These are phyloP conservation scores for Galerina sulciceps DNA, from an alignment of 768 basidiomycete genomes.

Conservation along the genomic window DNA sequence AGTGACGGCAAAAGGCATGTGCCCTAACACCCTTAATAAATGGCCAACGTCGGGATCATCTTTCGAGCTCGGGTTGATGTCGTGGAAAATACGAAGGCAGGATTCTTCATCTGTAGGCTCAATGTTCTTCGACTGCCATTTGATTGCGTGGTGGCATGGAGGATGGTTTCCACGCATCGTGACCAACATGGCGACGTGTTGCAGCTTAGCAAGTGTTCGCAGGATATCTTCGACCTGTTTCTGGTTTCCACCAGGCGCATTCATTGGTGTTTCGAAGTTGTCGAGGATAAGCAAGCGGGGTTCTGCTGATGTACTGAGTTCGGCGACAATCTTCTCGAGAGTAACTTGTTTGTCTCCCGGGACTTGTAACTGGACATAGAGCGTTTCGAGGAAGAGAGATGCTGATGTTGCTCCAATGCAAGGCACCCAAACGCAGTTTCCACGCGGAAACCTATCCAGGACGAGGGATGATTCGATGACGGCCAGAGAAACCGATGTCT, in stretches of 20 bases:
- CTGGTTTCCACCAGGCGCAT: too few relatives aligned
- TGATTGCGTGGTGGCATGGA: slow-evolving; percentile 25
- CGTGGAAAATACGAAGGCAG: too few relatives aligned
- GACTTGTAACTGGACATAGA: too few relatives aligned
- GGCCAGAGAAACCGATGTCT: slow-evolving; percentile 22
- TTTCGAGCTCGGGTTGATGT: slow-evolving; percentile 14
- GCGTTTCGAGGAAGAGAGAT: too few relatives aligned
- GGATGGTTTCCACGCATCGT: slow-evolving; percentile 34
- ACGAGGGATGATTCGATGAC: slow-evolving; percentile 28
- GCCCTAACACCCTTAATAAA: slow-evolving; percentile 27
- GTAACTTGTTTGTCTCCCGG: too few relatives aligned
- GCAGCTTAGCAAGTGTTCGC: slow-evolving; percentile 22
- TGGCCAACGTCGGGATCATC: slow-evolving; percentile 21
- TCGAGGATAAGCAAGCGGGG: too few relatives aligned
- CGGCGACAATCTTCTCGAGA: too few relatives aligned
- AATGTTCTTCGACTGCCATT: background rate
- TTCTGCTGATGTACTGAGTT: too few relatives aligned
- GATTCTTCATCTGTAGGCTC: too few relatives aligned
- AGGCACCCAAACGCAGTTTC: slow-evolving; percentile 32
- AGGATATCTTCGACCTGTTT: too few relatives aligned
- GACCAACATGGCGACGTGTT: slow-evolving; percentile 31
- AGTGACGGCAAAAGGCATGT: slow-evolving; percentile 36
- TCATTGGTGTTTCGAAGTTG: too few relatives aligned
- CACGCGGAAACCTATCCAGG: slow-evolving; percentile 10
- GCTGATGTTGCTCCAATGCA: slow-evolving; percentile 28